Evolutionary conservation across 1,284 basidiomycete genomes (phyloP).

Genomic region (Waitea zeae): DNA sequence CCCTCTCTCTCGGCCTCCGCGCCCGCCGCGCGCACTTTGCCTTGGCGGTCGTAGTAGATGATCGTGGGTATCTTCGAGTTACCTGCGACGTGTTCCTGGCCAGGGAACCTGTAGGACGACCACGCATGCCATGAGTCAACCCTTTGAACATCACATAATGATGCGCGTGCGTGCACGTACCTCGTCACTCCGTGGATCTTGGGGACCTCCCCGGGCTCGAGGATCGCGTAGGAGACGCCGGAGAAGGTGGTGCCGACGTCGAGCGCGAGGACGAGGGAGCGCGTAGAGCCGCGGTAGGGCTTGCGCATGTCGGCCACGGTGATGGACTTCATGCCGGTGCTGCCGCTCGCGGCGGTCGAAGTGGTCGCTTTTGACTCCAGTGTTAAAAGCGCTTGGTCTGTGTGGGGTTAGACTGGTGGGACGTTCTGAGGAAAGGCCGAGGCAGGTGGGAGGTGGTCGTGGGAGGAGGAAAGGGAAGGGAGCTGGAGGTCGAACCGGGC

Average conservation of each 20-base stretch:
- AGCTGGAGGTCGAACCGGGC: too few species aligned
- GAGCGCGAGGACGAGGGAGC: constrained; percentile 55
- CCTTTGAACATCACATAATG: not conserved
- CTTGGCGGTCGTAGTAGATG: constrained; percentile 55
- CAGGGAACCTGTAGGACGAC: constrained; percentile 38
- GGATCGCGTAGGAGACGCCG: constrained; percentile 59
- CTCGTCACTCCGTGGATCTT: constrained; percentile 28
- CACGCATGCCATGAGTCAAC: constrained; percentile 3
- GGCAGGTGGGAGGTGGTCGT: too few species aligned
- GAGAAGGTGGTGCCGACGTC: constrained; percentile 66
- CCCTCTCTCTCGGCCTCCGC: constrained; percentile 51
- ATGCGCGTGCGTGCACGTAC: constrained; percentile 1
- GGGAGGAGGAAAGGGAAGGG: too few species aligned
- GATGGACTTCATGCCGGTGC: too few species aligned
- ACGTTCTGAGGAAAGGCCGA: too few species aligned
- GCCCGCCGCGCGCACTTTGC: too few species aligned
- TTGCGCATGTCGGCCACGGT: constrained; percentile 37
- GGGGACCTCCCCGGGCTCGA: constrained; percentile 55
- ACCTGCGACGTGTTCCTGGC: constrained; percentile 69
- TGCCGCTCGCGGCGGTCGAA: too few species aligned
- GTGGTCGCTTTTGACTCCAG: too few species aligned
- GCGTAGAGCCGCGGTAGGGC: constrained; percentile 42
- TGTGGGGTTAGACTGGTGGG: too few species aligned
- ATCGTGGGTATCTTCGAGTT: constrained; percentile 67
- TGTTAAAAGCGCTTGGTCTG: too few species aligned